These are phyloP conservation scores for Papiliotrema terrestris DNA, from an alignment of 1,284 basidiomycete species.

Conservation along the genomic window DNA sequence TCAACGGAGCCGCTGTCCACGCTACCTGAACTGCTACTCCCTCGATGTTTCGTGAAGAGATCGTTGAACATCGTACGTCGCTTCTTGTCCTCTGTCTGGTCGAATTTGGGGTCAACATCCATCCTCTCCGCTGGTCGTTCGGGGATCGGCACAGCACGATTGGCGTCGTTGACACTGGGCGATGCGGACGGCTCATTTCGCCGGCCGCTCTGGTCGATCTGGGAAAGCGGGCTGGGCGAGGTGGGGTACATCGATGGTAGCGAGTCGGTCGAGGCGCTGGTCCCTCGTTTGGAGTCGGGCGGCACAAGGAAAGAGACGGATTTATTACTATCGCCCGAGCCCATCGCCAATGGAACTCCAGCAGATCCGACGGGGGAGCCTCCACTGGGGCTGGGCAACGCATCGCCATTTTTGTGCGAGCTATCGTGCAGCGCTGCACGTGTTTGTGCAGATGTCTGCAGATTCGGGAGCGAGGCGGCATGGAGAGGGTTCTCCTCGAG, in stretches of 20 bases:
- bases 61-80: background rate
- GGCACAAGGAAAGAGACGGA: conserved; percentile 6
- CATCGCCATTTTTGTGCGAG: background rate
- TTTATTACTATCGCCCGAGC: background rate
- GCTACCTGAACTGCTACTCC: background rate
- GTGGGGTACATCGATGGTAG: background rate
- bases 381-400: background rate
- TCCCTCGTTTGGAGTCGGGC: background rate
- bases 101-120: background rate
- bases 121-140: background rate
- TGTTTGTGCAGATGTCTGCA: background rate
- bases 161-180: background rate
- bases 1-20: background rate
- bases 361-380: too few relatives aligned
- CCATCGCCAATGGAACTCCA: background rate
- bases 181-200: background rate
- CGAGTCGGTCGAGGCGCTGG: background rate
- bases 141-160: background rate
- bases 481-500: background rate
- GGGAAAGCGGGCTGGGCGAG: background rate
- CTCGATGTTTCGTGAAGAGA: conserved; percentile 1
- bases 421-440: background rate
- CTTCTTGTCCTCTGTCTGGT: background rate
- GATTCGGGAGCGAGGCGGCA: background rate
- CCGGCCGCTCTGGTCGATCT: too few relatives aligned